Conservation (phyloP, 1,139 yeast genomes). For the Yamadazyma blattariae region DNA sequence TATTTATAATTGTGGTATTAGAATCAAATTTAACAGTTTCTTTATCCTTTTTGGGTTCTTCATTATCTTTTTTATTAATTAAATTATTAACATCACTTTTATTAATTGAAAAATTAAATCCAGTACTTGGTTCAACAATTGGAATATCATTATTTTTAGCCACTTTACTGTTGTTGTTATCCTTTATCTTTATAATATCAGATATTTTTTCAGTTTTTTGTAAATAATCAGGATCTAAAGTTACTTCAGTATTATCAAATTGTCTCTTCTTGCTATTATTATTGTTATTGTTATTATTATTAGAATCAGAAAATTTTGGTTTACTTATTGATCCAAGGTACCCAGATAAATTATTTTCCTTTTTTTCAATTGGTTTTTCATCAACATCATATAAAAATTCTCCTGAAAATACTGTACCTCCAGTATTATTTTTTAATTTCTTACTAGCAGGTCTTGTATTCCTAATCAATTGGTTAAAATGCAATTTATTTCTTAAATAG, state of each 20-base stretch:
- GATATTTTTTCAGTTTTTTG: conserved; percentile 24
- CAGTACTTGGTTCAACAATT: conserved; percentile 32
- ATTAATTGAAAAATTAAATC: conserved; percentile 35
- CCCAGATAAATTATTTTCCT: conserved; percentile 21
- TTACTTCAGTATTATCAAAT: conserved; percentile 8
- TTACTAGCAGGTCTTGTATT: too few species aligned
- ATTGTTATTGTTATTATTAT: conserved; percentile 1
- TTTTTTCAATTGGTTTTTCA: conserved; percentile 6
- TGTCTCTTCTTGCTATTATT: conserved; percentile 12
- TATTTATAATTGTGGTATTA: too few species aligned
- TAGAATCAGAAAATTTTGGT: conserved; percentile 22
- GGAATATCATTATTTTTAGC: conserved; percentile 3
- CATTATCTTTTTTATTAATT: conserved; percentile 18
- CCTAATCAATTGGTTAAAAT: conserved; percentile 17
- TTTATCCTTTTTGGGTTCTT: too few species aligned
- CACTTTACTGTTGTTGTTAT: conserved; percentile 3
- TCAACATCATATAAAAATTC: conserved; percentile 37
- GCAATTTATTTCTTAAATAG: conserved; percentile 26
- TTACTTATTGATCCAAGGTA: conserved; percentile 30
- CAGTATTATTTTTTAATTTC: conserved; percentile 1
- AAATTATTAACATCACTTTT: conserved; percentile 24
- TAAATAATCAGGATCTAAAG: conserved; percentile 28
- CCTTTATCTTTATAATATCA: conserved; percentile 30
- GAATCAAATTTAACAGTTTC: too few species aligned
- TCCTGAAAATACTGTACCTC: conserved; percentile 30